Conservation (phyloP, 345 rosid species). For the Melaleuca alternifolia region DNA sequence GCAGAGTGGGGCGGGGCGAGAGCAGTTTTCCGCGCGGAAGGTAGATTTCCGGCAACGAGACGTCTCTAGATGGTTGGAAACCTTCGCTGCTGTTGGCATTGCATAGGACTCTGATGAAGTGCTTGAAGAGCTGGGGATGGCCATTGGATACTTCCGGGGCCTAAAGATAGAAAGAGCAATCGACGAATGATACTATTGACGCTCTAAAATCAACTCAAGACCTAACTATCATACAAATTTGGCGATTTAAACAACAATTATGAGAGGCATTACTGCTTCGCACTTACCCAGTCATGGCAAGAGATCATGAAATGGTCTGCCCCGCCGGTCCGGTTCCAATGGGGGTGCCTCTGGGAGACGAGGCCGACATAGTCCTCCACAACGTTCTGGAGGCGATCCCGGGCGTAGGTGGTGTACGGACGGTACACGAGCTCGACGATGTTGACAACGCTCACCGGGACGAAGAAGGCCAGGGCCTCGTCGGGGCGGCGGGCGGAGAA, state of each 20-base stretch:
- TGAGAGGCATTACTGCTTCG: not conserved
- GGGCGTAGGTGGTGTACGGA: constrained; percentile 41
- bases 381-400: constrained; percentile 33
- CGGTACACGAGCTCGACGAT: constrained; percentile 36
- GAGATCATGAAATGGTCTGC: constrained; percentile 64
- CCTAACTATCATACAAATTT: not conserved
- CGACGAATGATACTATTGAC: no score
- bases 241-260: not conserved
- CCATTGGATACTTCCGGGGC: constrained; percentile 27
- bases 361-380: constrained; percentile 39
- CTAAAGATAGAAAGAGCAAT: not conserved
- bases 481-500: constrained; percentile 31
- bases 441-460: constrained; percentile 51
- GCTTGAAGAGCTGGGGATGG: constrained; percentile 16
- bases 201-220: not conserved
- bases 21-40: not conserved
- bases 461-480: constrained; percentile 39
- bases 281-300: constrained; percentile 69
- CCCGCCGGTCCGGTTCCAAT: constrained; percentile 50
- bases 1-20: not conserved
- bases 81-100: constrained; percentile 41
- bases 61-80: constrained; percentile 29
- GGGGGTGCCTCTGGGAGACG: constrained; percentile 26
- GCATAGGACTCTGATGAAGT: constrained; percentile 39
- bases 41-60: constrained; percentile 29